Evolutionary conservation across 345 rosid species (phyloP), one percentile per base, ranked within the genome.

Genomic region (Euphorbia peplus): DNA sequence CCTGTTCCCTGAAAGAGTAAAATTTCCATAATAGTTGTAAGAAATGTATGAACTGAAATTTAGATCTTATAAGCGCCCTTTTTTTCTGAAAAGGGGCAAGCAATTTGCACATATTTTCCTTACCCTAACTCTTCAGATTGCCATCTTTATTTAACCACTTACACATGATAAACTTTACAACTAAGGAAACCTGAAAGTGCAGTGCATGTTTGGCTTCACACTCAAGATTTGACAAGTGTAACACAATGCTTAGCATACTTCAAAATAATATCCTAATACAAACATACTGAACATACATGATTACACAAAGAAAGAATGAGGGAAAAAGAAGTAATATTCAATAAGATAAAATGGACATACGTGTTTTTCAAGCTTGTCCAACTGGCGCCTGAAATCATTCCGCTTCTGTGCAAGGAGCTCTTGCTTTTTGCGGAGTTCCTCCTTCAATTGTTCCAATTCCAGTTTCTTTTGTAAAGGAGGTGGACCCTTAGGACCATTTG

Each of bases 321-420:
- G 1, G 12, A 32, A 58, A 39, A 60, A 30, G 19, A 69, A 58
- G 6, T 32, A 32, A 32, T 44, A 68, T 41, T 30, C 15, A 58
- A n/a, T n/a, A 18, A 55, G 29, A 52, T 21, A 3, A 60, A 32
- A 4, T 35, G 50, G 1, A 62, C 16, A 74, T 63, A 85, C 93
- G 63, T 88, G 93, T 88, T 87, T 95, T 76, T 80, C 80, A 69
- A 92, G 86, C 58, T 82, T 83, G 52, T 85, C 85, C 87, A 92
- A 76, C 72, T 86, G 79, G 52, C 85, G 88, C 52, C 86, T 85
- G 76, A 88, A 92, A 67, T 92, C 91, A 19, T 75, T 87, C 57
- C 93, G 85, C 80, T 90, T 92, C 86, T 83, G 92, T 72, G 86
- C 99, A 80, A 95, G 82, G 84, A 87, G 74, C 79, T 92, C 92